Base-by-base conservation (phyloP, 2,329 filamentous ascomycete genomes). In the Taxawa tesnikishii region DNA sequence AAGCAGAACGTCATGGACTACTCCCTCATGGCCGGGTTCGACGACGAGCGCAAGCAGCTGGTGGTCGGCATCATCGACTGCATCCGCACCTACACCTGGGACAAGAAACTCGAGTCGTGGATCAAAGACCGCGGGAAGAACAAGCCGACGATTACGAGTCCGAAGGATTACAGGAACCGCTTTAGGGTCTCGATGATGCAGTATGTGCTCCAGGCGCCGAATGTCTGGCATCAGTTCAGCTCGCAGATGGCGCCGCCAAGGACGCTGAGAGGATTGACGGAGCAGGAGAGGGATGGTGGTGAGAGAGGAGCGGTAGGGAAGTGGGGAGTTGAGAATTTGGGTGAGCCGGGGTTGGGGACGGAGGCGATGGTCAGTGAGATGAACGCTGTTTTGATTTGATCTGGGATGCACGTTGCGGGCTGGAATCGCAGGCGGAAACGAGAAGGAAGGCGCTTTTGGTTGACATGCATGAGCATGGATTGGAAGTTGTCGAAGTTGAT, bases 21-120 rank as follows among this genome's bases (percentile, higher is more conserved):
- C 60, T 90, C 81, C 15, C 70, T 98, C 27, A 98, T 98, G 90
- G 87, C 94, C 33, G 92, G 88, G 1, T 92, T 98, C 27, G 88
- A 98, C 48, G 90, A 94, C 53, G 68, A 70, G 23, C 73, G 76
- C 41, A 87, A 88, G 48, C 88, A 98, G 58, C 73, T 98, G 10
- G 84, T 96, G 10, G 87, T 98, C 2, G 90, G 90, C 4, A 96
- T 98, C 48, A 96, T 98, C 42, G 88, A 98, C 55, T 96, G 90
- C 54, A 96, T 98, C 44, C 76, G 90, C 34, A 98, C 90, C 0
- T 98, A 96, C 53, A 98, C 90, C 0, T 98, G 90, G 85, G 90
- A 98, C 63, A 98, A 98, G 68, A 94, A 94, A 54, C 72, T 98
- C n/a, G 90, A 98, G 62, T 90, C 80, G 33, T 98, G 90, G 90